Evolutionary conservation across 2,329 filamentous ascomycete genomes (phyloP).

Genomic region (Aspergillus vadensis): DNA sequence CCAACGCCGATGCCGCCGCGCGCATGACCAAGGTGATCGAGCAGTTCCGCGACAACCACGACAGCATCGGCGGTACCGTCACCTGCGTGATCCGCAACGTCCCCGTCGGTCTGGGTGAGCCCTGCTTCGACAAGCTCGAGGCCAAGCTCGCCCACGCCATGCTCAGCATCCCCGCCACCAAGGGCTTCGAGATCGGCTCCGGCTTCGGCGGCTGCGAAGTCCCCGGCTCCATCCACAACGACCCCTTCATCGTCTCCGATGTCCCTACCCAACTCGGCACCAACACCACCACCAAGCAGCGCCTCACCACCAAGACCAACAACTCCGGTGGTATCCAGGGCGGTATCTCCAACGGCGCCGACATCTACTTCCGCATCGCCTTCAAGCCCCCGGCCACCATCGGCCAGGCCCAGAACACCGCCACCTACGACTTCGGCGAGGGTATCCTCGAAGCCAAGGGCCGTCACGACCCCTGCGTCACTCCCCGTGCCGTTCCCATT

Average conservation of each 20-base stretch:
- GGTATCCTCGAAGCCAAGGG: conserved; percentile 89
- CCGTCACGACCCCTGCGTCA: conserved; percentile 89
- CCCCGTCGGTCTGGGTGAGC: conserved; percentile 86
- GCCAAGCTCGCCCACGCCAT: conserved; percentile 89
- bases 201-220: conserved; percentile 87
- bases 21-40: conserved; percentile 81
- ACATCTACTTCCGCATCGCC: conserved; percentile 89
- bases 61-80: conserved; percentile 93
- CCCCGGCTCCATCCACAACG: conserved; percentile 88
- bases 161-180: conserved; percentile 91
- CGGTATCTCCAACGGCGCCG: conserved; percentile 89
- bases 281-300: conserved; percentile 45
- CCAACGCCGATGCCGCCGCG: conserved; percentile 63
- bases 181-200: conserved; percentile 93
- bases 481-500: conserved; percentile 74
- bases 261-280: conserved; percentile 21
- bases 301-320: conserved; percentile 85
- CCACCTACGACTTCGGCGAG: conserved; percentile 72
- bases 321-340: conserved; percentile 95
- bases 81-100: conserved; percentile 89
- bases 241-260: conserved; percentile 69
- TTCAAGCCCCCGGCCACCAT: conserved; percentile 98
- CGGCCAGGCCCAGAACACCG: conserved; percentile 80
- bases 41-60: conserved; percentile 72
- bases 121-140: conserved; percentile 93